Base-by-base conservation (phyloP, 108 stramenopile species). In the Skeletonema menzelii region DNA sequence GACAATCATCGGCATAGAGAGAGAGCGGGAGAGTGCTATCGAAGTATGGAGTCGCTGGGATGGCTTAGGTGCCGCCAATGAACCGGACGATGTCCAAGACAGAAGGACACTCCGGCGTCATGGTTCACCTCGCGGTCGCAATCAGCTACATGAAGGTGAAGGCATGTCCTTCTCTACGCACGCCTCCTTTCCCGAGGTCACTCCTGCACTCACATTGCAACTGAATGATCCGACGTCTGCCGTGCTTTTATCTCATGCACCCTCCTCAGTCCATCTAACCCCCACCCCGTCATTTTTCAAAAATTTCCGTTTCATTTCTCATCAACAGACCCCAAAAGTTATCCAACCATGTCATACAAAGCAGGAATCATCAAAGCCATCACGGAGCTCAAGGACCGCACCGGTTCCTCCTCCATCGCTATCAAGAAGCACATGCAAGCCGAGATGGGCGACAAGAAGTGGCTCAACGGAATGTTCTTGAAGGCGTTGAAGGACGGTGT, bases 291-390 rank as follows among this genome's bases (percentile, higher is more conserved):
- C 22, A 20, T 53, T 53, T 22, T 53, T 53, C 40, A 42, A 42
- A 42, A 22, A 8, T 53, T 53, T 6, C 49, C 49, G 49, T 53
- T 53, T 8, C 8, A 10, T n/a, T 37, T 12, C 2, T 37, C 11
- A 20, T 53, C 49, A 53, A 53, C 49, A 53, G 22, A 53, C 19
- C 49, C 22, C 22, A 53, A 53, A 20, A 24, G 24, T 22, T 53
- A 53, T 53, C 49, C 49, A 53, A 76, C 59, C 81, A 88, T 88
- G 87, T 83, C 86, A 35, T 88, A 88, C 84, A 88, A 88, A 60
- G 87, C 77, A 74, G 87, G 80, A 64, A 85, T 84, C 56, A 63
- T 81, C 40, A 59, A 31, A 31, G 84, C 84, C 69, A 81, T 84
- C 70, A 73, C 65, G 69, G 84, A 72, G 44, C 70, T 84, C 57